Percentiles rank a stretch among this genome's conserved stretches.
These are phyloP conservation scores for Cotoneaster glaucophyllus DNA, from an alignment of 306 rosid genomes.

Conservation along the genomic window DNA sequence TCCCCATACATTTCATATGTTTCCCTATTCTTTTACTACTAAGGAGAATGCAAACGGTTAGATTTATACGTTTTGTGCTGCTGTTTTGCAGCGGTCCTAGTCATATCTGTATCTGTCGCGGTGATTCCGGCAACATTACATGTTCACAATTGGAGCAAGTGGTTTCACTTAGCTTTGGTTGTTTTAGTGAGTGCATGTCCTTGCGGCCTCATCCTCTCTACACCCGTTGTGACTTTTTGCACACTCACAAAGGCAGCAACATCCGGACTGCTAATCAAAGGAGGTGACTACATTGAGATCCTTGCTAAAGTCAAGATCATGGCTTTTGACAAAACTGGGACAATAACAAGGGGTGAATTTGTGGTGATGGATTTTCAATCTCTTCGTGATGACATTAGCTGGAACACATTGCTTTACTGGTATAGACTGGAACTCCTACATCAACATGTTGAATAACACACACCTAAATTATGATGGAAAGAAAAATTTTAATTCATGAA, in stretches of 20 bases:
- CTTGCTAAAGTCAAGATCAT: conserved; percentile 62
- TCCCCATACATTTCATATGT: not conserved
- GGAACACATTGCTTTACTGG: conserved; percentile 69
- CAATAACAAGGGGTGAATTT: conserved; percentile 88
- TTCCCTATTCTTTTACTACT: not conserved
- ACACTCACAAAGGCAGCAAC: conserved; percentile 89
- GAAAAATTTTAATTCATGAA: too few species aligned
- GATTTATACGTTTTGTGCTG: not conserved
- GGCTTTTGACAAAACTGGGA: conserved; percentile 96
- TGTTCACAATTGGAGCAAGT: conserved; percentile 36
- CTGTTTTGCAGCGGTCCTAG: conserved; percentile 53
- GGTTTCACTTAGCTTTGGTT: conserved; percentile 88
- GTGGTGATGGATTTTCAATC: conserved; percentile 54
- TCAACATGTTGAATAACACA: not conserved
- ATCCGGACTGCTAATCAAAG: conserved; percentile 86
- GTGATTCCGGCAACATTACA: conserved; percentile 51
- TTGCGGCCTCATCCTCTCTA: conserved; percentile 84
- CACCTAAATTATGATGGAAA: not conserved
- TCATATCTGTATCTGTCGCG: conserved; percentile 46
- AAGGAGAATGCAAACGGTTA: not conserved
- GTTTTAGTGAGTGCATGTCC: conserved; percentile 94
- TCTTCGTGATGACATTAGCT: conserved; percentile 54
- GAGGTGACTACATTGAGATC: conserved; percentile 76
- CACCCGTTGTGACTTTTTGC: conserved; percentile 94
- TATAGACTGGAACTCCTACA: conserved; percentile 17